phyloP scores from a whole-genome alignment of 495 filamentous ascomycete species.

The Hypoxylon fragiforme region DNA sequence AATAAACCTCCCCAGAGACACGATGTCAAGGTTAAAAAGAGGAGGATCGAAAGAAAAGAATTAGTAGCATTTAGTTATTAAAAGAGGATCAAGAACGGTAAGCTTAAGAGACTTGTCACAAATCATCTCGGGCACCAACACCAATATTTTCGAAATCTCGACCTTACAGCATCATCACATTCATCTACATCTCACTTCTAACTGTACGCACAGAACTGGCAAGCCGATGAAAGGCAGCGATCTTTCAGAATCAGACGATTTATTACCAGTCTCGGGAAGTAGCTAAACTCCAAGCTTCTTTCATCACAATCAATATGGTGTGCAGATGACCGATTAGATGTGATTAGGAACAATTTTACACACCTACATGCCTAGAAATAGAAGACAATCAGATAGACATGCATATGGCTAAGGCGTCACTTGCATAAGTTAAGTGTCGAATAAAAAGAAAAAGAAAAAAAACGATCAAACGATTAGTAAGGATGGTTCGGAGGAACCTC shows the following conservation, averaged over 20 bases:
- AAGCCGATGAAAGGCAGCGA: not conserved
- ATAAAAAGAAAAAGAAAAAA: conserved; percentile 15
- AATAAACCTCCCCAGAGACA: too few species aligned
- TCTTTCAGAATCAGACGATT: not conserved
- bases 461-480: conserved; percentile 5
- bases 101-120: conserved; percentile 11
- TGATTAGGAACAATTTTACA: conserved; percentile 4
- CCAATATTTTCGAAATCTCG: not conserved
- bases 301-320: not conserved
- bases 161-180: not conserved
- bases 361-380: conserved; percentile 1
- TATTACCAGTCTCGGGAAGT: too few species aligned
- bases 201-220: not conserved
- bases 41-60: conserved; percentile 1
- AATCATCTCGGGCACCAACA: conserved; percentile 17
- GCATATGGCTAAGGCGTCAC: conserved; percentile 14
- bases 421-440: conserved; percentile 17
- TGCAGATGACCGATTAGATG: not conserved
- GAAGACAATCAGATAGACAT: not conserved
- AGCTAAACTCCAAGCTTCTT: too few species aligned
- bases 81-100: conserved; percentile 1
- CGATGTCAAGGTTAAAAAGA: conserved; percentile 6
- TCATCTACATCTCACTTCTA: too few species aligned
- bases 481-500: conserved; percentile 14
- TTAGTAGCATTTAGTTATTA: conserved; percentile 19